A percentile compares a stretch with the other conserved stretches of the same genome.
Conservation (phyloP, 2,329 filamentous ascomycete genomes). For the Byssochlamys sp. region DNA sequence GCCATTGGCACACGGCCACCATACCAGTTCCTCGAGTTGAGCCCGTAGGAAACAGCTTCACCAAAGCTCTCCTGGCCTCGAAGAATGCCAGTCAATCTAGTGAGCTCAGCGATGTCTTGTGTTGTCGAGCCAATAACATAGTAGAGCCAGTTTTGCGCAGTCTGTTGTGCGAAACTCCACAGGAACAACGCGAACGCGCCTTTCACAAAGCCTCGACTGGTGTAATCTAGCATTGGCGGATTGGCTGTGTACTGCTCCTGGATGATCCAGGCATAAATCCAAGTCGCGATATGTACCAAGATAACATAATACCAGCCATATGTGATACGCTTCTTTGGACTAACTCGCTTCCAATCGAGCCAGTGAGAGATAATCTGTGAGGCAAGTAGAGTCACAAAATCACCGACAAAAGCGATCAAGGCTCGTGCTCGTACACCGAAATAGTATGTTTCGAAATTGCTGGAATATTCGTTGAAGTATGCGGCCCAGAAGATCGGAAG, state of each 20-base stretch:
- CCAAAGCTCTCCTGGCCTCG: slow-evolving; percentile 39
- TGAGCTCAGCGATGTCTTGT: slow-evolving; percentile 45
- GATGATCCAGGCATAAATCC: slow-evolving; percentile 46
- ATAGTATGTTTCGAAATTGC: slow-evolving; percentile 44
- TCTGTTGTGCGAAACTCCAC: slow-evolving; percentile 43
- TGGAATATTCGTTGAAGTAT: slow-evolving; percentile 37
- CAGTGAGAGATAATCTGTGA: slow-evolving; percentile 38
- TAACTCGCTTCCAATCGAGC: slow-evolving; percentile 35
- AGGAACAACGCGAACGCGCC: slow-evolving; percentile 42
- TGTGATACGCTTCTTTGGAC: slow-evolving; percentile 35
- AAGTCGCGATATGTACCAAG: slow-evolving; percentile 38
- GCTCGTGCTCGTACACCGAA: slow-evolving; percentile 40
- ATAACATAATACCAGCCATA: slow-evolving; percentile 40
- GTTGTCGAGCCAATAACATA: slow-evolving; percentile 48
- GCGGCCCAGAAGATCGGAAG: slow-evolving; percentile 38
- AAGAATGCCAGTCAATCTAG: slow-evolving; percentile 34
- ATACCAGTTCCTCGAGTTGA: slow-evolving; percentile 37
- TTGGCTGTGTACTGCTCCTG: slow-evolving; percentile 42
- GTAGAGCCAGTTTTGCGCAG: slow-evolving; percentile 49
- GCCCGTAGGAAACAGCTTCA: slow-evolving; percentile 35
- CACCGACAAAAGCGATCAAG: slow-evolving; percentile 38
- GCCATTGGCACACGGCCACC: slow-evolving; percentile 33
- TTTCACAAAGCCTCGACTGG: slow-evolving; percentile 35
- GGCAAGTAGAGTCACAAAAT: slow-evolving; percentile 35
- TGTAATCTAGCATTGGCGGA: slow-evolving; percentile 34